Percentiles rank a stretch among this genome's conserved stretches.
Conservation (phyloP, 2,329 filamentous ascomycete genomes). For the Clarireedia hainanense region DNA sequence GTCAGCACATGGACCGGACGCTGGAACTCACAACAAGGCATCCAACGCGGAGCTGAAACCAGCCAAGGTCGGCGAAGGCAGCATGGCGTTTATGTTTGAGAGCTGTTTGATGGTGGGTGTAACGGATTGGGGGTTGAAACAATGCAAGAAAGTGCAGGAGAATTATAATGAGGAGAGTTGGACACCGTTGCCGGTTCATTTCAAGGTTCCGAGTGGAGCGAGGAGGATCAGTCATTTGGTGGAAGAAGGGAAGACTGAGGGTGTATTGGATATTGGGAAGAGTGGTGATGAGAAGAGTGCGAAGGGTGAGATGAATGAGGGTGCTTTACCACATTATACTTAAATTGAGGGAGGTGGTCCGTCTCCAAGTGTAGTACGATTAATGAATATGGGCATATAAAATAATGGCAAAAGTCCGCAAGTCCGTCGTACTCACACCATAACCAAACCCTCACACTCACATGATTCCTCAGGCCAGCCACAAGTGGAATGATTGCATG, state of each 20-base stretch:
- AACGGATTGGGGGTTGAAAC: constrained; percentile 64
- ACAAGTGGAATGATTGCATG: not conserved
- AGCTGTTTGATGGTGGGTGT: constrained; percentile 62
- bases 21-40: constrained; percentile 46
- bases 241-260: constrained; percentile 1
- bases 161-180: constrained; percentile 64
- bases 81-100: constrained; percentile 60
- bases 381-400: too few relatives aligned
- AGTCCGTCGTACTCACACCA: too few relatives aligned
- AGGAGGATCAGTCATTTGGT: constrained; percentile 23
- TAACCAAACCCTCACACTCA: too few relatives aligned
- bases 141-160: constrained; percentile 59
- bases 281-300: constrained; percentile 11
- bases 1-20: constrained; percentile 53
- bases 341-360: not conserved
- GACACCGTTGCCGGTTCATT: constrained; percentile 45
- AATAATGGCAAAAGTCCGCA: too few relatives aligned
- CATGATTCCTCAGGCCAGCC: not conserved
- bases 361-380: not conserved
- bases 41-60: constrained; percentile 46
- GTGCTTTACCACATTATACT: not conserved
- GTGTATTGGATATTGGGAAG: constrained; percentile 12
- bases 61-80: constrained; percentile 48
- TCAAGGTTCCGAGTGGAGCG: constrained; percentile 26
- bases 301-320: not conserved